Conservation (phyloP, 2,329 filamentous ascomycete genomes). For the Paramyrothecium roridum region DNA sequence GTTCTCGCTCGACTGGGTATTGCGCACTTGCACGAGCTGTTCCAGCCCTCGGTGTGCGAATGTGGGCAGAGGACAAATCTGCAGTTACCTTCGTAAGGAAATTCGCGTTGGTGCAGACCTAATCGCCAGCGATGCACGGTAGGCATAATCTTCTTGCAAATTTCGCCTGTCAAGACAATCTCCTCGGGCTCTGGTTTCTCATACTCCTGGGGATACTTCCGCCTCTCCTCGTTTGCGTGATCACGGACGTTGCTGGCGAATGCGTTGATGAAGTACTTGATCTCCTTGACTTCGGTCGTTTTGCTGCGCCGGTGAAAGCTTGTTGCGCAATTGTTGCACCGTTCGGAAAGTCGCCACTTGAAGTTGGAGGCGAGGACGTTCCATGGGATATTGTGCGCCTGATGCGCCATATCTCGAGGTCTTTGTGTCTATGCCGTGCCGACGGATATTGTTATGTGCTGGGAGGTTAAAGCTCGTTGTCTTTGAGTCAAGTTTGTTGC, state of each 20-base stretch:
- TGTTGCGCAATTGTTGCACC: not conserved
- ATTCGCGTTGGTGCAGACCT: not conserved
- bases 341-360: not conserved
- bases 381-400: conserved; percentile 12
- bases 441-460: no score
- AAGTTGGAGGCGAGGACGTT: conserved; percentile 5
- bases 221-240: not conserved
- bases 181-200: not conserved
- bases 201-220: conserved; percentile 5
- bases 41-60: not conserved
- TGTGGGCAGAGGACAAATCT: conserved; percentile 1
- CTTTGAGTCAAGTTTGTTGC: no score
- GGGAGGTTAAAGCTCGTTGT: no score
- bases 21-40: conserved; percentile 1
- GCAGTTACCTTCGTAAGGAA: not conserved
- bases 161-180: not conserved
- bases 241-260: conserved; percentile 7
- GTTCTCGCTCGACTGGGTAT: conserved; percentile 12
- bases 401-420: conserved; percentile 8
- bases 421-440: no score
- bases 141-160: not conserved
- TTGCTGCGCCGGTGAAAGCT: conserved; percentile 7
- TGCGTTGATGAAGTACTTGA: conserved; percentile 8
- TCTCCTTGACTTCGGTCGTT: conserved; percentile 4
- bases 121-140: not conserved